Evolutionary conservation across 2,329 filamentous ascomycete genomes (phyloP), one percentile per base, ranked within the genome.

Genomic region (Xylaria sp.): DNA sequence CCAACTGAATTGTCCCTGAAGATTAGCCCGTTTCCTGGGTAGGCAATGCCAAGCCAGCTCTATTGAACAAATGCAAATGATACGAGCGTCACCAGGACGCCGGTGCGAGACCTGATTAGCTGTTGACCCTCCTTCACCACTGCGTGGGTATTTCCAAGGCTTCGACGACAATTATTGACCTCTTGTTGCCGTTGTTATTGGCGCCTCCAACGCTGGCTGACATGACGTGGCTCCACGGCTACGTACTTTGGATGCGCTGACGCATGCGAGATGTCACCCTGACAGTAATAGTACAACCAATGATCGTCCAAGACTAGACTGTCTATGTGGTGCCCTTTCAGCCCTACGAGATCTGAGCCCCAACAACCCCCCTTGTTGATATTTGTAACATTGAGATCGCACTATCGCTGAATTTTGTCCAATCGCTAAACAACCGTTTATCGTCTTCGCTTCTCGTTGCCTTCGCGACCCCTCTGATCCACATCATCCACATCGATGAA

Each of bases 321-420:
- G 32, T 62, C 50, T 65, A 60, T 46, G 67, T 66, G 63, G 52
- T 65, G 55, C 43, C 39, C 57, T 67, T 70, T 72, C 68, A 72
- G 70, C 70, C 70, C 70, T 72, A 72, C 61, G 70, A 72, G 70
- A 72, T 70, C 66, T 60, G 41, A 63, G 50, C 58, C 68, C 65
- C 59, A 60, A 53, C 48, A 52, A n/a, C n/a, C 50, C 48, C 60
- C 64, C 63, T 64, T 61, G 68, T 60, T 66, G 52, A 50, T 60
- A 68, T 60, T 60, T 63, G 60, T 50, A 53, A 45, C 63, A 39
- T 55, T 63, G 60, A 66, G 67, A 71, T 71, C 69, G 43, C 69
- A 60, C 62, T 67, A 59, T 67, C 57, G 56, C 39, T 46, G 32
- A 30, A 28, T 66, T 53, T 46, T 65, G 39, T 58, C 58, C 36